Evolutionary conservation across 1,284 basidiomycete species (phyloP), one percentile per base, ranked within the genome.

Genomic region (Entoloma clypeatum): DNA sequence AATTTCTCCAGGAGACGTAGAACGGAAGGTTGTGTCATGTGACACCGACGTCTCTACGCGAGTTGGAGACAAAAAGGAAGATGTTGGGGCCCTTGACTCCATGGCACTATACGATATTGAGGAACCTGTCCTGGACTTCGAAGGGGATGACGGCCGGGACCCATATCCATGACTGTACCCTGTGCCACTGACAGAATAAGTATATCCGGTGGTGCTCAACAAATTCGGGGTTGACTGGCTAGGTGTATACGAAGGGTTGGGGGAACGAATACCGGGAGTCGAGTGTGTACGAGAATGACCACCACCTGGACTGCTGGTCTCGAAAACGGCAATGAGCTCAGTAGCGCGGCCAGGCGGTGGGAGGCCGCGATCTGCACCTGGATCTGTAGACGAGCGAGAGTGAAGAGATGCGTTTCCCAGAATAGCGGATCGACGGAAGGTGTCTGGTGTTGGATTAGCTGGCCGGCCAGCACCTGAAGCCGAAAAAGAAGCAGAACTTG

Each of bases 321-420:
- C 86, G 46, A 87, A 89, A 29, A 81, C 77, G 0, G 86, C 83
- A 30, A 85, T 83, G 29, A 88, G 69, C 44, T 84, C 78, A 10
- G 74, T 81, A 0, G 83, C 73, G 11, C 81, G 74, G 23, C 77
- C 75, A 5, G 75, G 77, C 29, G 64, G 67, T 14, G 78, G 78
- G 13, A 74, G 65, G 39, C 62, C 68, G 27, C 57, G 61, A 41
- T 56, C 71, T 5, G 63, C 54, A 14, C 61, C 63, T 8, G 71
- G 67, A 32, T 74, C 71, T 3, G 69, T 72, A 1, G 69, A 62
- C 10, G 67, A 47, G 30, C 72, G 65, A 8, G 65, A 65, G 49
- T 74, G 69, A 7, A 62, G 52, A 3, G 57, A 56, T 13, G 61
- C 51, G 13, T 54, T 49, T 19, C 53, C 53, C 27, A 68, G 44